These are phyloP conservation scores for Scleroderma citrinum DNA, from an alignment of 768 basidiomycete genomes.

Conservation along the genomic window DNA sequence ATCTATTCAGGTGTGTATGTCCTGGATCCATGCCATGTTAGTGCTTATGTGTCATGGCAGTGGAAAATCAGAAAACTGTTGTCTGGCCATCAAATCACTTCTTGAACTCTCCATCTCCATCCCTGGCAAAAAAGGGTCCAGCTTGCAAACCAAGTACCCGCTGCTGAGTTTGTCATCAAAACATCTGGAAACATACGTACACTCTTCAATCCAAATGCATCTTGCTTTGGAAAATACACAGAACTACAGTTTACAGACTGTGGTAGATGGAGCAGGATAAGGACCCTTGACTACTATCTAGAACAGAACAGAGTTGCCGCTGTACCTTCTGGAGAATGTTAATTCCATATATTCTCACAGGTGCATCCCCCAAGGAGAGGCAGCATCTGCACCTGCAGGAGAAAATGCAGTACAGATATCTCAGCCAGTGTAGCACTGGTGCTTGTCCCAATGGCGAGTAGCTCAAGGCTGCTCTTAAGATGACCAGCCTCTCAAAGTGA, in stretches of 20 bases:
- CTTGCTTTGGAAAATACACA: no score
- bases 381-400: conserved; percentile 82
- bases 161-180: no score
- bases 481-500: conserved; percentile 88
- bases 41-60: conserved; percentile 34
- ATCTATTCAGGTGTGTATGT: conserved; percentile 69
- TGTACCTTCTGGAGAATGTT: conserved; percentile 86
- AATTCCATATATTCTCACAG: conserved; percentile 96
- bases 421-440: conserved; percentile 61
- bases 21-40: background rate
- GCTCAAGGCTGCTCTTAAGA: conserved; percentile 90
- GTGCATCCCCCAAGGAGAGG: conserved; percentile 82
- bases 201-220: no score
- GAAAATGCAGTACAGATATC: conserved; percentile 78
- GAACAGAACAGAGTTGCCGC: conserved; percentile 87
- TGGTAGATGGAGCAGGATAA: conserved; percentile 81
- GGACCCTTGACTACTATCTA: conserved; percentile 95
- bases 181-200: no score
- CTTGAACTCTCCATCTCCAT: no score
- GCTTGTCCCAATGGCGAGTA: conserved; percentile 56
- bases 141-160: no score
- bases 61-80: conserved; percentile 88
- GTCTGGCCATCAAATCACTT: no score
- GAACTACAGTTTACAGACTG: conserved; percentile 91
- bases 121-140: no score